Percentiles rank a stretch among this genome's conserved stretches.
Conservation (phyloP, 1,284 basidiomycete genomes). For the Malassezia sympodialis region DNA sequence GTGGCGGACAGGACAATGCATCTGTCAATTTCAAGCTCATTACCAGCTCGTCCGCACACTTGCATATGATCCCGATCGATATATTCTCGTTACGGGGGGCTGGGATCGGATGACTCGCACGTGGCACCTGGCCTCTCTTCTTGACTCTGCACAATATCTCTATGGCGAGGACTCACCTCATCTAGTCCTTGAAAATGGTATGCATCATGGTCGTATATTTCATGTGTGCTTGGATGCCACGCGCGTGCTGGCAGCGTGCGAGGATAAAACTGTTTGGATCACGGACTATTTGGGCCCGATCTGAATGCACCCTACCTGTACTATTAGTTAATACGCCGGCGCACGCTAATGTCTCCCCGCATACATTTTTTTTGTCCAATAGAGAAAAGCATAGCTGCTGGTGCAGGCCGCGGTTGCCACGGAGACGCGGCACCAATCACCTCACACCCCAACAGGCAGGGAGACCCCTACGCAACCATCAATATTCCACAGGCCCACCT, state of each 20-base stretch:
- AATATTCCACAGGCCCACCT: not conserved
- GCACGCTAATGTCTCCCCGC: not conserved
- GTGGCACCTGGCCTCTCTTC: constrained; percentile 4
- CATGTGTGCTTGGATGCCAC: constrained; percentile 7
- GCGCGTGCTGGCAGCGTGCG: constrained; percentile 7
- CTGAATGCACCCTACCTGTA: not conserved
- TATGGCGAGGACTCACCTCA: not conserved
- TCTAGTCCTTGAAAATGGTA: constrained; percentile 2
- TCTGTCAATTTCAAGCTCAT: constrained; percentile 7
- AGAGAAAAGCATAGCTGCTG: not conserved
- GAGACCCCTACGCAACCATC: not conserved
- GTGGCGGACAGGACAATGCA: not conserved
- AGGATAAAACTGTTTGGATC: constrained; percentile 8
- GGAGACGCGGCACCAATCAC: not conserved
- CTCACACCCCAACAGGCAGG: not conserved
- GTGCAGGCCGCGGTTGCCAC: not conserved
- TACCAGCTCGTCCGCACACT: constrained; percentile 8
- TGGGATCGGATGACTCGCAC: constrained; percentile 12
- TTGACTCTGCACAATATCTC: not conserved
- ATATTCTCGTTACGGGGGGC: constrained; percentile 8
- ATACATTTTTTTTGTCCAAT: not conserved
- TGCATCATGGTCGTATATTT: constrained; percentile 13
- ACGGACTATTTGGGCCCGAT: constrained; percentile 5
- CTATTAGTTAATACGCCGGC: not conserved
- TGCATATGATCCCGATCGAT: constrained; percentile 1